Conservation (phyloP, 371 early-diverging fungal species). For the Rhizopus delemar region DNA sequence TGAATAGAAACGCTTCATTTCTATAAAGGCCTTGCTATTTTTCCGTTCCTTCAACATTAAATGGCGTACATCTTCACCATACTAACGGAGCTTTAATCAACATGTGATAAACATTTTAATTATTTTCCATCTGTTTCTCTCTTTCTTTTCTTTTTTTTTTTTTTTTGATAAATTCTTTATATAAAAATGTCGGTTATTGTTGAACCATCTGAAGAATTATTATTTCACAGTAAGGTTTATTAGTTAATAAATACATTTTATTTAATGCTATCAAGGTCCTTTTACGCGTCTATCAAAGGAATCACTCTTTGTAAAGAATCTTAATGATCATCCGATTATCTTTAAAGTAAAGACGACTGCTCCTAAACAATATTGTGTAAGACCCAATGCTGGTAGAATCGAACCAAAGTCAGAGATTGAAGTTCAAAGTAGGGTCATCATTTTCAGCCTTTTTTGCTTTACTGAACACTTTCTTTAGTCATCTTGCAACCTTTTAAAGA, state of each 20-base stretch:
- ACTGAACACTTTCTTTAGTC: slow-evolving; percentile 47
- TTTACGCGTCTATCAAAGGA: slow-evolving; percentile 69
- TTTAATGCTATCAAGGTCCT: slow-evolving; percentile 59
- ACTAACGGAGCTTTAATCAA: slow-evolving; percentile 3
- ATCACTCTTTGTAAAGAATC: slow-evolving; percentile 69
- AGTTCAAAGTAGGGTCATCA: slow-evolving; percentile 66
- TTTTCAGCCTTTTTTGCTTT: neutral
- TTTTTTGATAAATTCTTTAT: neutral
- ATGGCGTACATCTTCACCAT: neutral
- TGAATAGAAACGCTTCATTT: too few species aligned
- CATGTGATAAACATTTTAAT: slow-evolving; percentile 6
- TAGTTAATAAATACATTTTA: neutral
- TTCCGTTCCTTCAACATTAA: too few species aligned
- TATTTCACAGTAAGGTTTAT: slow-evolving; percentile 58
- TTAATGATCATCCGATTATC: slow-evolving; percentile 66
- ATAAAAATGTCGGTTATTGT: slow-evolving; percentile 58
- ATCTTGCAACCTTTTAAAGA: slow-evolving; percentile 88
- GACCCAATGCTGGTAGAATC: slow-evolving; percentile 92
- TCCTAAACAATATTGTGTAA: slow-evolving; percentile 95
- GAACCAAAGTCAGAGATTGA: slow-evolving; percentile 72
- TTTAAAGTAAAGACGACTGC: slow-evolving; percentile 99
- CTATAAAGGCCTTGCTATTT: too few species aligned
- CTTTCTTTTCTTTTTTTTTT: slow-evolving; percentile 1
- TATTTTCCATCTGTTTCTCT: slow-evolving; percentile 5
- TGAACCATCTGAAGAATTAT: slow-evolving; percentile 54